Conservation (phyloP, 2,329 filamentous ascomycete species). For the Scedosporium dehoogii region DNA sequence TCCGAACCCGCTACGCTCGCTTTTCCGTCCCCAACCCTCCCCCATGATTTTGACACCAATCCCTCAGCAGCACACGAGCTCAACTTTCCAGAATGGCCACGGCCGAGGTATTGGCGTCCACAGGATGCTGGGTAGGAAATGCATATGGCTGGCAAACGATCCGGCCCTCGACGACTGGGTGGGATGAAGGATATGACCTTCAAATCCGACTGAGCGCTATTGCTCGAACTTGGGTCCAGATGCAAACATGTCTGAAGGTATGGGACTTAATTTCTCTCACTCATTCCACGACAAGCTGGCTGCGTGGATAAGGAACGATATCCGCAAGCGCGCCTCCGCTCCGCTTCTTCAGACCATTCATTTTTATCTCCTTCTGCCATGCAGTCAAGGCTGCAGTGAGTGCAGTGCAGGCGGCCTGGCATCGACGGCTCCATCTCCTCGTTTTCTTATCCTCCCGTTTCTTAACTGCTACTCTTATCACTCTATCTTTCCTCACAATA, state of each 20-base stretch:
- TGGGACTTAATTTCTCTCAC: background rate
- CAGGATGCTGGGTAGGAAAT: conserved; percentile 31
- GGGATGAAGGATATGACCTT: conserved; percentile 20
- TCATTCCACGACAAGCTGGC: background rate
- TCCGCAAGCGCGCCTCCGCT: background rate
- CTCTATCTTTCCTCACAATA: background rate
- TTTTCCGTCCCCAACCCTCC: background rate
- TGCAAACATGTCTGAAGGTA: conserved; percentile 4
- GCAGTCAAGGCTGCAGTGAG: background rate
- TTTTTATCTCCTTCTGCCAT: background rate
- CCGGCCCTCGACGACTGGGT: conserved; percentile 24
- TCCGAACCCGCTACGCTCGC: background rate
- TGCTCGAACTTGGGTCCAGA: conserved; percentile 3
- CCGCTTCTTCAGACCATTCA: background rate
- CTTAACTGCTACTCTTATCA: background rate
- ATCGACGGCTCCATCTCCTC: background rate
- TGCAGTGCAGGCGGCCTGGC: background rate
- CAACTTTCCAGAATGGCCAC: conserved; percentile 44
- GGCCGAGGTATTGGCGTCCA: conserved; percentile 34
- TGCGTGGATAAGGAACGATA: background rate
- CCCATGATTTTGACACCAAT: conserved; percentile 40
- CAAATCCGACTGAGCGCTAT: conserved; percentile 3
- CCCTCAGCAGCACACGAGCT: conserved; percentile 31
- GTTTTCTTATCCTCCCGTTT: background rate
- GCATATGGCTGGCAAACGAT: conserved; percentile 25